Conservation (phyloP, 441 rosid species). For the Manihot esculenta region DNA sequence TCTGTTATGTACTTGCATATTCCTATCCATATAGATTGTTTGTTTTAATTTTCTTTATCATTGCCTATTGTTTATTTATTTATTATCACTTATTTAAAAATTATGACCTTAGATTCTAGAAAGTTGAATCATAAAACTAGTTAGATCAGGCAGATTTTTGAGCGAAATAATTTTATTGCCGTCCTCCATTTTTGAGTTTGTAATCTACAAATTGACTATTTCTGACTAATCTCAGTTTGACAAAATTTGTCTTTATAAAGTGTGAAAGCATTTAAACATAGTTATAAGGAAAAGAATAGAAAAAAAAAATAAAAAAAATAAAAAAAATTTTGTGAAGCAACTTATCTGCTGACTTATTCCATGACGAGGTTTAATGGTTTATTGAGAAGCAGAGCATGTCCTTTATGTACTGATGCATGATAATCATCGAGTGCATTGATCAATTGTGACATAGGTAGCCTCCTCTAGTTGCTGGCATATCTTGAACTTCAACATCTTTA, state of each 20-base stretch:
- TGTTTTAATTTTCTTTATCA: neutral
- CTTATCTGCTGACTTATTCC: neutral
- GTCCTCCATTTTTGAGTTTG: neutral
- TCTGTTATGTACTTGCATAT: neutral
- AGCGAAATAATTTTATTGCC: neutral
- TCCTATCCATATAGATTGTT: neutral
- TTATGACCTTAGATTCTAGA: constrained; percentile 11
- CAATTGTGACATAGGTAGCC: constrained; percentile 3
- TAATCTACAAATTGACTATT: neutral
- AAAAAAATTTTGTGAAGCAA: neutral
- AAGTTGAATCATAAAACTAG: constrained; percentile 1
- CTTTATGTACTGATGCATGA: neutral
- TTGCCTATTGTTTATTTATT: constrained; percentile 13
- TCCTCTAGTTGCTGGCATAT: neutral
- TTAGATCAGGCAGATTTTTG: constrained; percentile 5
- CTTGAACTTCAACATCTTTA: constrained; percentile 3
- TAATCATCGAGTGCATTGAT: neutral
- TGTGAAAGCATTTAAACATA: neutral
- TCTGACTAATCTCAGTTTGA: too few species aligned
- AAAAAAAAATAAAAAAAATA: neutral
- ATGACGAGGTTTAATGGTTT: neutral
- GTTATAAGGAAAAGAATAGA: neutral
- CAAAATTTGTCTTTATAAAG: neutral
- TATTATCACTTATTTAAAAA: neutral
- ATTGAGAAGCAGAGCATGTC: neutral